Base-by-base conservation (phyloP, 352 stramenopile genomes). In the Aphanomyces euteiches region DNA sequence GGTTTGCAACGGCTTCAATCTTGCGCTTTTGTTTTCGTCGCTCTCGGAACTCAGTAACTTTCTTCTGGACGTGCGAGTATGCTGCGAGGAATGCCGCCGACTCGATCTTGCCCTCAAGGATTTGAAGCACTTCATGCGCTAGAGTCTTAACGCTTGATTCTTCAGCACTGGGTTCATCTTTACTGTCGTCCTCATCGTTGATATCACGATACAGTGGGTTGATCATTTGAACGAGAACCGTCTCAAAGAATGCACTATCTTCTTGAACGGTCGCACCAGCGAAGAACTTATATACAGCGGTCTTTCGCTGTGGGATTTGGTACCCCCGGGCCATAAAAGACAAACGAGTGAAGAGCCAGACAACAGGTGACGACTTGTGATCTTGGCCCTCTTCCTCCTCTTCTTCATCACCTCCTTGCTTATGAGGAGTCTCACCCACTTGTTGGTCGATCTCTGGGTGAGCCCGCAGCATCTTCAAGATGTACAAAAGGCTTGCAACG, bases 41-140 rank as follows among this genome's bases (percentile, higher is more conserved):
- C 13, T 83, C 86, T 17, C 87, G 86, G 70, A 90, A 88, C 17
- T 83, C 75, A 2, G 80, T 82, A 50, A 93, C 79, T 73, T 93
- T 90, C 66, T 78, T 78, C 68, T 96, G 89, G 47, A 96, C 87
- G 38, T 92, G 89, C 54, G 87, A 90, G 74, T 93, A 96, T 10
- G 84, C 75, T 38, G 91, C 79, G 40, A 95, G 72, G 72, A 96
- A 96, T 15, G 76, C 56, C n/a, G 74, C 77, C 5, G 78, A 72
- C 50, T 88, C 88, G 36, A 94, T 77, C 69, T 92, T 94, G 4
- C 73, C 56, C 75, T 96, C 89, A 19, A 96, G 78, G 40, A 93
- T 78, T 69, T 94, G 81, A n/a, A 96, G 76, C 47, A 96, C 86
- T 68, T 96, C 88, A 41, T 92, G 85, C 0, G 88, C 88, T 43